A percentile compares a stretch with the other conserved stretches of the same genome.
These are phyloP conservation scores for Coleophoma crateriformis DNA, from an alignment of 2,329 filamentous ascomycete species.

Conservation along the genomic window DNA sequence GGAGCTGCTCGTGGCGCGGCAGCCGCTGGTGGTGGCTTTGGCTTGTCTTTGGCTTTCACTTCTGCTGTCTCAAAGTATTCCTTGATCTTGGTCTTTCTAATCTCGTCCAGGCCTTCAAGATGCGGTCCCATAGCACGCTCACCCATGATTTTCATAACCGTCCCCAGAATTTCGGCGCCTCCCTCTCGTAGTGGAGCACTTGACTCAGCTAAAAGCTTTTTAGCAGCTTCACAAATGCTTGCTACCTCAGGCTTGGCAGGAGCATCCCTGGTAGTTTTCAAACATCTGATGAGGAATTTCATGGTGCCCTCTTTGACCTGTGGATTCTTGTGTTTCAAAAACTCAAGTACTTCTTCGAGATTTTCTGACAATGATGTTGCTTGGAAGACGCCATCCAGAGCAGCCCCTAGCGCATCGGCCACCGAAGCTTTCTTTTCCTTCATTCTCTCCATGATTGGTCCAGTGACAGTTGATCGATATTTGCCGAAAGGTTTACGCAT, in stretches of 20 bases:
- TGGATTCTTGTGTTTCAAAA: conserved; percentile 89
- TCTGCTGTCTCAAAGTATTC: conserved; percentile 80
- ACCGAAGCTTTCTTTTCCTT: conserved; percentile 96
- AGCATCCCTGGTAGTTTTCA: conserved; percentile 77
- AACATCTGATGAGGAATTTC: conserved; percentile 84
- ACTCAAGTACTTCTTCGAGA: conserved; percentile 84
- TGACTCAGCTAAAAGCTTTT: conserved; percentile 86
- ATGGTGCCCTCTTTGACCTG: conserved; percentile 95
- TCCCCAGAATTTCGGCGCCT: conserved; percentile 87
- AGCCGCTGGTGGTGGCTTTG: conserved; percentile 70
- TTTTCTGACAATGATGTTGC: conserved; percentile 75
- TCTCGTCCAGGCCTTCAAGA: conserved; percentile 89
- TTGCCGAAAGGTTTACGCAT: conserved; percentile 72
- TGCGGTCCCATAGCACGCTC: conserved; percentile 93
- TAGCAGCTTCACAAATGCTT: conserved; percentile 79
- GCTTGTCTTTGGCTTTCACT: conserved; percentile 87
- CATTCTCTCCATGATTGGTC: conserved; percentile 86
- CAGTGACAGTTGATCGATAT: conserved; percentile 75
- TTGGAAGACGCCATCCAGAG: conserved; percentile 65
- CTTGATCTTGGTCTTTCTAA: conserved; percentile 91
- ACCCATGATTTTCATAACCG: conserved; percentile 97
- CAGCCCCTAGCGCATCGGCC: conserved; percentile 79
- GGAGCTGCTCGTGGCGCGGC: conserved; percentile 46
- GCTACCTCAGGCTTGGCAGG: conserved; percentile 81
- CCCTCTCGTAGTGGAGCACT: conserved; percentile 80